phyloP scores from a whole-genome alignment of 805 yeast genomes.

The Ogataea degrootiae region DNA sequence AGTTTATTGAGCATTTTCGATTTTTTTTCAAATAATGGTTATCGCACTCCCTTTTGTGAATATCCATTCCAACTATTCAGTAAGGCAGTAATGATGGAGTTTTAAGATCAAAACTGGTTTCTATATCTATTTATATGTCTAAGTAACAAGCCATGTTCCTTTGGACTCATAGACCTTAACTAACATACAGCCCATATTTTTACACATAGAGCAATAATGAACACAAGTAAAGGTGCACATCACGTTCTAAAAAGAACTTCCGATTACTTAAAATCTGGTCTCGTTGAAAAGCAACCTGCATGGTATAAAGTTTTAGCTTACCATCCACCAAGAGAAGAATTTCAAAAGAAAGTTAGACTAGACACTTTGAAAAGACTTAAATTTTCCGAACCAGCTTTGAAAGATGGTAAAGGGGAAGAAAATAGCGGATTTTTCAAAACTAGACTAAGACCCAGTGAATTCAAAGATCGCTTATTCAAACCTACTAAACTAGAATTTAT shows the following conservation, averaged over 20 bases:
- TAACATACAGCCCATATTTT: too few species aligned
- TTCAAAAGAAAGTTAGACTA: constrained; percentile 41
- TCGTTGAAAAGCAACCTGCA: constrained; percentile 68
- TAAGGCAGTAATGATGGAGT: too few species aligned
- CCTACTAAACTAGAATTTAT: constrained; percentile 52
- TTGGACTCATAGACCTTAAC: too few species aligned
- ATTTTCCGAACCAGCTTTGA: constrained; percentile 9
- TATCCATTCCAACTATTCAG: too few species aligned
- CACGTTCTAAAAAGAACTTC: constrained; percentile 79
- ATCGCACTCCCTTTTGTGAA: too few species aligned
- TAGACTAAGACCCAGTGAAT: constrained; percentile 35
- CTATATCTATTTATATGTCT: too few species aligned
- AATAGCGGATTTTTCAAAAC: constrained; percentile 37
- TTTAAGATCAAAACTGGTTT: too few species aligned
- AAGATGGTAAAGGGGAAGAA: constrained; percentile 10
- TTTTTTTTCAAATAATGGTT: too few species aligned
- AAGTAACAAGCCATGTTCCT: too few species aligned
- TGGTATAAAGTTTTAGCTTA: constrained; percentile 87
- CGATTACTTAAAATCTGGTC: constrained; percentile 63
- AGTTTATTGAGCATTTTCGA: too few species aligned
- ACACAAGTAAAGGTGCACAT: constrained; percentile 71
- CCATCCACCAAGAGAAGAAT: constrained; percentile 71
- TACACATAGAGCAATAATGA: constrained; percentile 37
- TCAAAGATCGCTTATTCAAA: constrained; percentile 39
- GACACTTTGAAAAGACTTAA: constrained; percentile 22